Evolutionary conservation across 352 stramenopile genomes (phyloP), one percentile per base, ranked within the genome.

Genomic region (Pythium biforme): DNA sequence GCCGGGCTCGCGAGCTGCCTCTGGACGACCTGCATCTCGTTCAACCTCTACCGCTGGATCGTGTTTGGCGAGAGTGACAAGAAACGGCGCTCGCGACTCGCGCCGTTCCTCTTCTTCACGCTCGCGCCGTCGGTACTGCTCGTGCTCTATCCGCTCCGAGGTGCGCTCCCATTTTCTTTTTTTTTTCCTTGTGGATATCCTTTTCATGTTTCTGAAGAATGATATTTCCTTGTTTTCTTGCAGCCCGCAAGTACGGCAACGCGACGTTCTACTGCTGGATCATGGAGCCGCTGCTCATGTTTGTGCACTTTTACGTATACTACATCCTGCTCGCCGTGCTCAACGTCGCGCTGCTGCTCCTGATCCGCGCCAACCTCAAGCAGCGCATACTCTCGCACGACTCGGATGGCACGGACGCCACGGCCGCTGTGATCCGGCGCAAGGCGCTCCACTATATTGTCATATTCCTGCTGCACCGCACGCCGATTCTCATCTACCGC

Each of bases 201-300:
- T n/a, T n/a, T n/a, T n/a, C 14, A 25, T 26, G 37, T 23, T 39
- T n/a, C 19, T 40, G 22, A 6, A 15, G 5, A 37, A 0, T 19
- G 22, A 26, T 23, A 12, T 26, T 29, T 15, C 29, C 37, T 62
- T 52, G 6, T 55, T 45, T 52, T 14, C 64, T 6, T 43, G 29
- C 55, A 83, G 82, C 68, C 26, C 66, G 85, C 60, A 76, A 78
- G 43, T 90, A 90, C 57, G 83, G 83, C 4, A 79, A 93, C 65
- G 77, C 83, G 43, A 93, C 82, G 43, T 92, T 92, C 69, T 92
- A 83, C 66, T 95, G 86, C 71, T 95, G 82, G 82, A 69, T 95
- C 50, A 67, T 72, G 25, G 77, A 92, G 23, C 77, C 83, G 25
- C 61, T 72, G 20, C 73, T 77, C 61, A 86, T 90, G 69, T 84